Evolutionary conservation across 768 basidiomycete species (phyloP), one percentile per base, ranked within the genome.

Genomic region (Suillus plorans): DNA sequence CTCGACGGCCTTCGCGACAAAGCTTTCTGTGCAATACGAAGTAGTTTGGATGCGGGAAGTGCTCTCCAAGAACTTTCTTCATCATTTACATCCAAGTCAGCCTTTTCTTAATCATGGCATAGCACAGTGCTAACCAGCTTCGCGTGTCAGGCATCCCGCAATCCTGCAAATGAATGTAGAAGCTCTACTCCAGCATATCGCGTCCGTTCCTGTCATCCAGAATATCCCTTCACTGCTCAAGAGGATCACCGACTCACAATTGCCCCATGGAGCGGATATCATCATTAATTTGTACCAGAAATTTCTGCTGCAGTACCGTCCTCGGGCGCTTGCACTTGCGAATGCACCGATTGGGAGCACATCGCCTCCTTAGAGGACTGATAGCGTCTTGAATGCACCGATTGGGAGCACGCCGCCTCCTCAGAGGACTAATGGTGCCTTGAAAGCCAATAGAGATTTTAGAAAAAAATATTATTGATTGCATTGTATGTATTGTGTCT

Each of bases 131-230:
- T 31, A 31, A 31, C 28, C 28, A 31, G 28, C 28, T 31, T 31
- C 28, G 28, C 4, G 4, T 31, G 28, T 31, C 28, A 37, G 73
- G 8, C 44, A 73, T 45, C 61, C 65, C 0, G 31, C 60, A 52
- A 45, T 76, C 0, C 45, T 76, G 12, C 63, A 71, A 42, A 68
- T 73, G 68, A 67, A 76, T 12, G 68, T 74, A 4, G 68, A 74
- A 20, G 20, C 70, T 9, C 47, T 76, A 14, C 67, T 70, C 56
- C 4, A 64, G 0, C 41, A 64, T 47, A 66, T 74, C 4, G 62
- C 64, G 20, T 72, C 74, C 0, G 60, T 42, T 3, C 14, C 63
- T 0, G 65, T 74, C 8, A 66, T 69, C 14, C 5, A 62, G 25
- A 66, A 57, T 0, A 64, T 74, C 6, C 60, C 66, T 7, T 55